These are phyloP conservation scores for Lobulomyces angularis DNA, from an alignment of 192 early-diverging fungal species.

Conservation along the genomic window DNA sequence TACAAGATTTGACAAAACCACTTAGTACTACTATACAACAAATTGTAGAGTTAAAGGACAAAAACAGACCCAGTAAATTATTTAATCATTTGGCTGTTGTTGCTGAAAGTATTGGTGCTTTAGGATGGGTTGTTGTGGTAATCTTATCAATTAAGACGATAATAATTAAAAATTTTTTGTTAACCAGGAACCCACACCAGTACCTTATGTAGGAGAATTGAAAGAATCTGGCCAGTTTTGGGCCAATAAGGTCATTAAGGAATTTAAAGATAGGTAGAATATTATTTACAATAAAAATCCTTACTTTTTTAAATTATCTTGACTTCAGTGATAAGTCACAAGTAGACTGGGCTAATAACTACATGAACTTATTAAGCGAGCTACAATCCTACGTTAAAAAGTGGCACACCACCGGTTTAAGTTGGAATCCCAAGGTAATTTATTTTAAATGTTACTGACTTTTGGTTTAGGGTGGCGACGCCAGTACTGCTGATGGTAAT, in stretches of 20 bases:
- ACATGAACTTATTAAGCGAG: slow-evolving; percentile 53
- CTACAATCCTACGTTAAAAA: slow-evolving; percentile 80
- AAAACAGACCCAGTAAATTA: slow-evolving; percentile 58
- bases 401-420: slow-evolving; percentile 73
- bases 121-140: slow-evolving; percentile 84
- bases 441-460: slow-evolving; percentile 1
- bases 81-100: slow-evolving; percentile 76
- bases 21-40: slow-evolving; percentile 55
- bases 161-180: slow-evolving; percentile 6
- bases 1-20: slow-evolving; percentile 53
- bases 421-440: slow-evolving; percentile 73
- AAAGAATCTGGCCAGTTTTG: slow-evolving; percentile 89
- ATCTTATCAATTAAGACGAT: slow-evolving; percentile 9
- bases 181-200: slow-evolving; percentile 66
- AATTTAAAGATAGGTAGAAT: slow-evolving; percentile 73
- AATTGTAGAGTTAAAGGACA: slow-evolving; percentile 58
- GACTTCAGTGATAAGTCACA: slow-evolving; percentile 54
- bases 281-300: neutral
- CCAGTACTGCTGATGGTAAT: slow-evolving; percentile 18
- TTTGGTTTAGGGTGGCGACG: slow-evolving; percentile 36
- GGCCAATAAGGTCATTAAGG: slow-evolving; percentile 76
- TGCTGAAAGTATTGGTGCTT: slow-evolving; percentile 75
- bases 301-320: slow-evolving; percentile 1
- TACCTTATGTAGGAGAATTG: slow-evolving; percentile 75
- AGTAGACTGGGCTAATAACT: slow-evolving; percentile 75